Evolutionary conservation across 169 alveolate species (phyloP).

Genomic region (Eimeria tenella): DNA sequence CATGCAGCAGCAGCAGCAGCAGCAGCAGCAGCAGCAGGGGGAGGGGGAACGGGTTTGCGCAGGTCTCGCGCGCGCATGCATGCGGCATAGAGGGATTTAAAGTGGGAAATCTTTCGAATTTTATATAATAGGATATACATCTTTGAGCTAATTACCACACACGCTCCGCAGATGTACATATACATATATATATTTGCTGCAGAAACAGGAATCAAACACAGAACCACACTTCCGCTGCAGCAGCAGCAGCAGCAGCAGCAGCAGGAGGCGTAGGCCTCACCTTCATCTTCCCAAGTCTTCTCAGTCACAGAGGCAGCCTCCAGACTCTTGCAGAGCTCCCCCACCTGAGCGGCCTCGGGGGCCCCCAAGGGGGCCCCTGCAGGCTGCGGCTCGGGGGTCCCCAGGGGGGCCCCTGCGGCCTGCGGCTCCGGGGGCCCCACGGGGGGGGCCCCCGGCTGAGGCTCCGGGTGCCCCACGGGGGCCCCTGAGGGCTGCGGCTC

Average conservation of each 20-base stretch:
- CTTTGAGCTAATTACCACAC: not conserved
- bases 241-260: no score
- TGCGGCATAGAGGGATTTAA: no score
- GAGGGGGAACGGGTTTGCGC: no score
- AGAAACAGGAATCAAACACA: not conserved
- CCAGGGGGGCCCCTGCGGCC: not conserved
- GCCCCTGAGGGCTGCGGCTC: not conserved
- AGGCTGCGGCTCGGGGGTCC: not conserved
- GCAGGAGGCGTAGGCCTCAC: not conserved
- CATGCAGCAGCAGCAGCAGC: no score
- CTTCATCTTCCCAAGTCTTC: not conserved
- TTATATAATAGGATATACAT: not conserved
- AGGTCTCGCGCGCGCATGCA: no score
- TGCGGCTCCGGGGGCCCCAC: not conserved
- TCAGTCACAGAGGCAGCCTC: not conserved
- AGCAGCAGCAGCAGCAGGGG: no score
- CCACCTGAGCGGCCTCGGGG: not conserved
- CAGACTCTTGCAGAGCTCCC: not conserved
- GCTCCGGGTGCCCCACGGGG: no score
- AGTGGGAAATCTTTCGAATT: not conserved
- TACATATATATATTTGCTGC: not conserved
- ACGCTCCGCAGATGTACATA: not conserved
- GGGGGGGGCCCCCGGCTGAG: no score
- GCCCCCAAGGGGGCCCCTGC: not conserved
- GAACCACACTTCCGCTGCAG: no score